Base-by-base conservation (phyloP, 345 rosid genomes). In the Salix koriyanagi region DNA sequence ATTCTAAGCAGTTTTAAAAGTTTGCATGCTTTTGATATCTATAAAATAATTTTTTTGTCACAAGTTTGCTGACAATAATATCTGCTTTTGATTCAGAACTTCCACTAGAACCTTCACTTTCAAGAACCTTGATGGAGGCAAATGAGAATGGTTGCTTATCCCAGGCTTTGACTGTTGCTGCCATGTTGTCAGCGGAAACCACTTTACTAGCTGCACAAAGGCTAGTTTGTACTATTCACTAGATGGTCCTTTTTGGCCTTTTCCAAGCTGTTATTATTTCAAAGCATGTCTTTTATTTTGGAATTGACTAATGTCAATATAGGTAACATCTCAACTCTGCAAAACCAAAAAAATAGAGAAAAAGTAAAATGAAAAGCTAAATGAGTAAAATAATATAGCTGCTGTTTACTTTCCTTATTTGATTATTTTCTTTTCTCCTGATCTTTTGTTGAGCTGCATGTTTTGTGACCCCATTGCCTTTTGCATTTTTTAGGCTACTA, bases 121-220 rank as follows among this genome's bases (percentile, higher is more conserved):
- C 99, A 74, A 89, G 98, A 91, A 93, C 92, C 71, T 86, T 96
- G 78, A 86, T 92, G 72, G 97, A 93, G 86, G 98, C 99, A 67
- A 91, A 91, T 80, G 92, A 90, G 77, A 79, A 77, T 77, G 96
- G 90, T 75, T 91, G 94, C 89, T 84, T 96, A 82, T 85, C 97
- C 76, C 92, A 93, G 86, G 98, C 98, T 80, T 81, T 96, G 82
- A 91, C 98, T n/a, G 87, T 96, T 71, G 98, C 87, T 84, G 92
- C 99, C 62, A 93, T 96, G 98, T 79, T 96, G 79, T 96, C 99
- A 37, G 96, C 92, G 37, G 97, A 96, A 81, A 93, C 99, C 73
- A 79, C 93, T 66, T 86, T 96, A 81, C 94, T 96, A 82, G 89
- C 91, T 74, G 82, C 72, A 83, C 86, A 87, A 81, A 92, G 97